Evolutionary conservation across 2,329 filamentous ascomycete genomes (phyloP).

Genomic region (Lecanicillium sp.): DNA sequence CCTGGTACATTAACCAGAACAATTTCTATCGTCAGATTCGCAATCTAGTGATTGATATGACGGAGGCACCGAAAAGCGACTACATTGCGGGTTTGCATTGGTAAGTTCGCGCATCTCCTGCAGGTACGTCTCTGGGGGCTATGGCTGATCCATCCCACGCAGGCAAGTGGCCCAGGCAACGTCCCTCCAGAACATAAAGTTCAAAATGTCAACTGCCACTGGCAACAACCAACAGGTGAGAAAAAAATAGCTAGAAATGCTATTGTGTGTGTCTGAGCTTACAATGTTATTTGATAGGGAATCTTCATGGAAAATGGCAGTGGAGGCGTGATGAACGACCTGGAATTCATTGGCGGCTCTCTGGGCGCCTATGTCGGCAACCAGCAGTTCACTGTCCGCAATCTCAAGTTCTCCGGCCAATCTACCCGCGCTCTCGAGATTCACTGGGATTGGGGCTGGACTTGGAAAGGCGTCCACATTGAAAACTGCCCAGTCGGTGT

Average conservation of each 20-base stretch:
- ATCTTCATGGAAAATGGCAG: conserved; percentile 10
- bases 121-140: too few relatives aligned
- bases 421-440: conserved; percentile 20
- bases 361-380: background rate
- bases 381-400: conserved; percentile 6
- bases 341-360: background rate
- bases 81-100: conserved; percentile 12
- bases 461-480: background rate
- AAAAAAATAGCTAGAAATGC: too few relatives aligned
- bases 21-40: conserved; percentile 12
- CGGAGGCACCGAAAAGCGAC: conserved; percentile 7
- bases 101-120: too few relatives aligned
- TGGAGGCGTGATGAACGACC: background rate
- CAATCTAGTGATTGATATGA: conserved; percentile 7
- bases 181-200: conserved; percentile 1
- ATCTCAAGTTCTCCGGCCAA: conserved; percentile 21
- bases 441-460: background rate
- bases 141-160: too few relatives aligned
- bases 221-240: background rate
- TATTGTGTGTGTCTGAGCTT: conserved; percentile 21
- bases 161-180: conserved; percentile 10
- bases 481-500: background rate
- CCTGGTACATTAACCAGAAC: conserved; percentile 6
- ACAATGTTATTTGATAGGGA: conserved; percentile 4
- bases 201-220: conserved; percentile 12